Evolutionary conservation across 2,329 filamentous ascomycete species (phyloP), one percentile per base, ranked within the genome.

Genomic region (Ophiostoma novo-ulmi): DNA sequence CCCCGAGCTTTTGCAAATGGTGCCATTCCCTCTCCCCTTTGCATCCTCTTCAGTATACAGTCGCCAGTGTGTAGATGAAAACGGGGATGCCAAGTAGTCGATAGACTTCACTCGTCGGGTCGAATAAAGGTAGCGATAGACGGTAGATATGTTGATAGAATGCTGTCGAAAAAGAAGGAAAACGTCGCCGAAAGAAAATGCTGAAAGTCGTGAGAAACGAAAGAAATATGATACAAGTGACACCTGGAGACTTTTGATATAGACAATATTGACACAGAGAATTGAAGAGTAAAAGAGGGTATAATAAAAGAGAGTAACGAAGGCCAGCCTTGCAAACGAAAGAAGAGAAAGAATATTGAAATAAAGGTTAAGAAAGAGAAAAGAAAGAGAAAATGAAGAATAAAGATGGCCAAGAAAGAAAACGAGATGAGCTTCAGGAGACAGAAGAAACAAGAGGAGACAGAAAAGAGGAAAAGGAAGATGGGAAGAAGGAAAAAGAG

Each of bases 1-100:
- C 69, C 72, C 69, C 69, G 71, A 41, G 22, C 65, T 17, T 72
- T 71, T 41, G 41, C 71, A 69, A 75, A 58, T 71, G 77, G 76
- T 70, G 77, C 77, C 77, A 78, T 78, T 58, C 71, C 73, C 72
- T 75, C 73, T 71, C 73, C 76, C 74, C 73, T 72, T 72, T 74
- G 73, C 75, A 76, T 75, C 69, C 73, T 73, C 72, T 10, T 65
- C 36, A 38, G 68, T 38, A 70, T 63, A 67, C 44, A 67, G 70
- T 72, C 71, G 73, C 74, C 74, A 75, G 71, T 70, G 61, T 70
- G 71, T n/a, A 65, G 31, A 55, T 22, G 2, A 26, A 39, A 26
- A n/a, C 5, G 4, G 55, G 39, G 70, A 67, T 17, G 14, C 11
- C 26, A 72, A 74, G 71, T 74, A 73, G 70, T 71, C 72, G 63